Evolutionary conservation across 441 rosid species (phyloP), one percentile per base, ranked within the genome.

Genomic region (Pelargonium cotyledonis): DNA sequence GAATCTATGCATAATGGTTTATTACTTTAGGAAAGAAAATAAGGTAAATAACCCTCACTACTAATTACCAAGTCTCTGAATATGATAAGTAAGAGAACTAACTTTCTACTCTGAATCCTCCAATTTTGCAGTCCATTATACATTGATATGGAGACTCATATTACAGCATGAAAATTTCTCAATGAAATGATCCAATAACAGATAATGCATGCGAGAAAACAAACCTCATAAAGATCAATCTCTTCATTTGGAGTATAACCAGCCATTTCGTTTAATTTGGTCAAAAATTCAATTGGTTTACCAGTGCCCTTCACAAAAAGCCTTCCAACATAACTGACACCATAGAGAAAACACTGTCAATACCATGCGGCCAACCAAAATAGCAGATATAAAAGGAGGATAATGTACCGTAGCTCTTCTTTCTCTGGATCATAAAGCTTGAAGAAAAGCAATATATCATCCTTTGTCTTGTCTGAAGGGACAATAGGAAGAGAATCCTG

Each of bases 371-470:
- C 29, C 35, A 11, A 29, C 11, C n/a, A 9, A 63, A 38, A 16
- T 44, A 74, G 10, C 14, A 53, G 51, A 57, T 12, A 65, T 31
- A 66, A 46, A 74, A 16, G 11, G 18, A 68, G 41, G 26, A 23
- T 18, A 51, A 63, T 29, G 60, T 78, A 80, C 85, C 79, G 76
- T 6, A 84, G 79, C 74, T 82, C 82, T 76, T 76, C 77, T 72
- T 73, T 84, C 70, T 78, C 81, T 53, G 82, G 85, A 70, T 84
- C 85, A 82, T 84, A 81, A 72, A 76, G 84, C 78, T 84, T 81
- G 66, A 84, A 84, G 69, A 82, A 84, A 66, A 84, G 74, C 74
- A 84, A 68, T 57, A 80, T 84, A 72, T 84, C 84, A 38, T 84
- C 84, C 76, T 78, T 80, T 29, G 84, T 68, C 77, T 80, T 84